Conservation (phyloP, 306 rosid genomes). For the Calophaca sinica region DNA sequence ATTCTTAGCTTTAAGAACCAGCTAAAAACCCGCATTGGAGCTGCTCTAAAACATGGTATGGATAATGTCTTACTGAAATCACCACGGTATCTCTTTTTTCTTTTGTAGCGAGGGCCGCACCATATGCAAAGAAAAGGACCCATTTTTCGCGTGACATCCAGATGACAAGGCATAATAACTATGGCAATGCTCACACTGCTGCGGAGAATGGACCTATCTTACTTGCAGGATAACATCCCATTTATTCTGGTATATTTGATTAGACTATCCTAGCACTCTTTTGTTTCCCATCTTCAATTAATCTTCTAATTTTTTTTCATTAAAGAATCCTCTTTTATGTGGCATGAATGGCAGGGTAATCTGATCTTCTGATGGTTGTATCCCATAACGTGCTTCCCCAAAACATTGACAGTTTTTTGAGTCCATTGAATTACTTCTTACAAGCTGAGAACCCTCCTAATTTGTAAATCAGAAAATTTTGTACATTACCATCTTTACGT, state of each 20-base stretch:
- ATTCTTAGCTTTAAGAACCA: too few species aligned
- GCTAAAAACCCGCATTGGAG: too few species aligned
- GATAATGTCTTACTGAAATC: conserved; percentile 19
- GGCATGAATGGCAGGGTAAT: conserved; percentile 43
- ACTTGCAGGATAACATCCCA: conserved; percentile 58
- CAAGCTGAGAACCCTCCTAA: conserved; percentile 45
- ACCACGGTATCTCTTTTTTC: conserved; percentile 14
- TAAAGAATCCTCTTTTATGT: conserved; percentile 16
- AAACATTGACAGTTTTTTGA: conserved; percentile 37
- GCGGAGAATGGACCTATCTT: conserved; percentile 87
- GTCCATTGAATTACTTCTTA: conserved; percentile 40
- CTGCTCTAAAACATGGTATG: background rate
- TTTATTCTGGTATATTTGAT: conserved; percentile 28
- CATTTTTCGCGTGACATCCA: conserved; percentile 88
- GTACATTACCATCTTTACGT: conserved; percentile 56
- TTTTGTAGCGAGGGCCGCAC: conserved; percentile 90
- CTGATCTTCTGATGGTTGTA: conserved; percentile 25
- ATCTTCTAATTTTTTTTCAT: background rate
- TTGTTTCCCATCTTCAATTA: conserved; percentile 31
- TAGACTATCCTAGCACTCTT: conserved; percentile 27
- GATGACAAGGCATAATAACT: conserved; percentile 75
- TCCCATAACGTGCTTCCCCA: conserved; percentile 21
- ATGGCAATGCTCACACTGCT: conserved; percentile 71
- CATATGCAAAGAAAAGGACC: conserved; percentile 90
- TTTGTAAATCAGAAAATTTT: conserved; percentile 52